phyloP scores from a whole-genome alignment of 73 alveolate genomes.

The Paramecium sexaurelia region DNA sequence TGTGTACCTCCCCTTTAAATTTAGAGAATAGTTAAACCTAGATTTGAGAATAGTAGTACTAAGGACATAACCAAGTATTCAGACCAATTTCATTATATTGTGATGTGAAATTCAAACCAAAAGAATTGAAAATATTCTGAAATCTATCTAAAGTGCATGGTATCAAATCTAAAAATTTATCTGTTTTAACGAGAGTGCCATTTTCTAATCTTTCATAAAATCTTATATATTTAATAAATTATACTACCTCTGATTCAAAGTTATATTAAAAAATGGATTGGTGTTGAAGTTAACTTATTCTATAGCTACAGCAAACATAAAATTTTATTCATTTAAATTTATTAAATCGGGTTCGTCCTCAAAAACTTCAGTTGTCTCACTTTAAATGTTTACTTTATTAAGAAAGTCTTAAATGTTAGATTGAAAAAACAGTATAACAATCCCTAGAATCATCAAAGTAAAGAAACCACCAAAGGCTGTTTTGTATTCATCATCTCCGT shows the following conservation, averaged over 20 bases:
- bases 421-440: constrained; percentile 19
- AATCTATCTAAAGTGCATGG: constrained; percentile 43
- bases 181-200: neutral
- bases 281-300: neutral
- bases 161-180: neutral
- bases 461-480: constrained; percentile 8
- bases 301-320: constrained; percentile 18
- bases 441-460: neutral
- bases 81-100: neutral
- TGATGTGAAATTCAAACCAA: neutral
- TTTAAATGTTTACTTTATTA: neutral
- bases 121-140: neutral
- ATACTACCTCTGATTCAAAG: neutral
- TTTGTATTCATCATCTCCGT: constrained; percentile 31
- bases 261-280: neutral
- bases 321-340: neutral
- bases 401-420: neutral
- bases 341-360: neutral
- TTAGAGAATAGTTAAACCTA: neutral
- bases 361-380: neutral
- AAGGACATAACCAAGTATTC: constrained; percentile 6
- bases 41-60: neutral
- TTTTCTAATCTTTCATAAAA: neutral
- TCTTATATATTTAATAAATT: neutral
- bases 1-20: neutral